phyloP scores from a whole-genome alignment of 139 green algal genomes.

The Picocystis salinarum region DNA sequence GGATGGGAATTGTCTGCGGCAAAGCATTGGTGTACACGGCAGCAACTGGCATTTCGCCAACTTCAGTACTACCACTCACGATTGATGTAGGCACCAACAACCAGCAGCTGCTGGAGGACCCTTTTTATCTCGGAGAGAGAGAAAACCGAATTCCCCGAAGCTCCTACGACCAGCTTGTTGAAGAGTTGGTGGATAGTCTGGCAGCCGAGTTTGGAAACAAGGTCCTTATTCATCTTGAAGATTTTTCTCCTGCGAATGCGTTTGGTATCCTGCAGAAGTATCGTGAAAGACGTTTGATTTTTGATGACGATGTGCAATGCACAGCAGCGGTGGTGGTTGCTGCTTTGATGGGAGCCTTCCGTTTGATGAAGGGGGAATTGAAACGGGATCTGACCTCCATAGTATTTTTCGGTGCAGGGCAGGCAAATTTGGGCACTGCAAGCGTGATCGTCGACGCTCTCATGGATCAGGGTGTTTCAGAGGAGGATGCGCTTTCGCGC shows the following conservation, averaged over 20 bases:
- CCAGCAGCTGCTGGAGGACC: constrained; percentile 42
- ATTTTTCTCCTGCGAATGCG: constrained; percentile 23
- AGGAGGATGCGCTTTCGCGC: constrained; percentile 4
- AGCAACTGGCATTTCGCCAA: constrained; percentile 27
- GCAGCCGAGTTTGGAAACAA: constrained; percentile 6
- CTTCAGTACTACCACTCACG: constrained; percentile 48
- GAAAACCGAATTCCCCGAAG: constrained; percentile 12
- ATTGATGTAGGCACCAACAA: constrained; percentile 85
- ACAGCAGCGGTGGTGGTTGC: constrained; percentile 34
- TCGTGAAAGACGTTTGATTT: constrained; percentile 29
- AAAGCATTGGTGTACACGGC: constrained; percentile 58
- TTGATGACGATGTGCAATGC: constrained; percentile 34
- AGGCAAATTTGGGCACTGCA: constrained; percentile 31
- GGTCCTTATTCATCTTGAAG: constrained; percentile 26
- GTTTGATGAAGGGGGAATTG: constrained; percentile 10
- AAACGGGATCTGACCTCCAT: constrained; percentile 20
- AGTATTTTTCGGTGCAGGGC: constrained; percentile 47
- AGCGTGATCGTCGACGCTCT: constrained; percentile 19
- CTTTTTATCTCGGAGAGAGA: constrained; percentile 38
- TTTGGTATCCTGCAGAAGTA: constrained; percentile 36
- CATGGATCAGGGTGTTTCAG: constrained; percentile 5
- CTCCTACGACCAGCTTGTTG: constrained; percentile 6
- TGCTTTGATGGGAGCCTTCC: constrained; percentile 14
- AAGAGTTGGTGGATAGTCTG: constrained; percentile 9
- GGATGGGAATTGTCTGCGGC: constrained; percentile 65